Percentiles rank a stretch among this genome's conserved stretches.
Conservation (phyloP, 306 rosid species). For the Pyrus communis region DNA sequence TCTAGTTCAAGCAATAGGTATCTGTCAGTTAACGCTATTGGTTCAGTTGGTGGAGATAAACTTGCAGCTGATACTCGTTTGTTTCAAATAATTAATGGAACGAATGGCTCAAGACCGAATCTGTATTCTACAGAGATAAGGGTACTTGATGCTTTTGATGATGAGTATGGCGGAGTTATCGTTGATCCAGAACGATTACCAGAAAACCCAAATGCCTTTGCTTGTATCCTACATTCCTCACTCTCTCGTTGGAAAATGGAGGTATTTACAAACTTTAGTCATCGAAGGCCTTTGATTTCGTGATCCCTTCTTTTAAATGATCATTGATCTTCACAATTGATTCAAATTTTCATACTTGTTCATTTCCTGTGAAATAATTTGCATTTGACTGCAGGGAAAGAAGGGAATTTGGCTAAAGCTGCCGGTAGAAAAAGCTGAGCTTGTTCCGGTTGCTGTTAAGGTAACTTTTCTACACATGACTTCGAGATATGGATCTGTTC, state of each 20-base stretch:
- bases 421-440: constrained; percentile 57
- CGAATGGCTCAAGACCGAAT: constrained; percentile 36
- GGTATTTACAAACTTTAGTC: constrained; percentile 23
- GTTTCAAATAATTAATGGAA: constrained; percentile 33
- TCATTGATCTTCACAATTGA: neutral
- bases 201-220: constrained; percentile 40
- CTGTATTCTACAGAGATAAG: constrained; percentile 38
- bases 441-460: constrained; percentile 83
- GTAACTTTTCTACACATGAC: constrained; percentile 22
- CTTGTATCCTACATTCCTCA: constrained; percentile 46
- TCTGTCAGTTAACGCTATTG: constrained; percentile 29
- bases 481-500: neutral
- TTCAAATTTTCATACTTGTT: no score
- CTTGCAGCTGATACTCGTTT: constrained; percentile 28
- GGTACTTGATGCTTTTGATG: constrained; percentile 68
- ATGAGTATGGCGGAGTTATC: constrained; percentile 79
- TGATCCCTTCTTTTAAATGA: no score
- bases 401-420: constrained; percentile 94
- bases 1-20: constrained; percentile 31
- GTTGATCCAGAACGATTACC: constrained; percentile 63
- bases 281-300: no score
- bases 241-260: constrained; percentile 66
- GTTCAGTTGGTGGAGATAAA: constrained; percentile 37
- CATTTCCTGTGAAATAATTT: neutral
- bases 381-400: constrained; percentile 60